Evolutionary conservation across 1,284 basidiomycete species (phyloP).

Genomic region (Cryptococcus floricola): DNA sequence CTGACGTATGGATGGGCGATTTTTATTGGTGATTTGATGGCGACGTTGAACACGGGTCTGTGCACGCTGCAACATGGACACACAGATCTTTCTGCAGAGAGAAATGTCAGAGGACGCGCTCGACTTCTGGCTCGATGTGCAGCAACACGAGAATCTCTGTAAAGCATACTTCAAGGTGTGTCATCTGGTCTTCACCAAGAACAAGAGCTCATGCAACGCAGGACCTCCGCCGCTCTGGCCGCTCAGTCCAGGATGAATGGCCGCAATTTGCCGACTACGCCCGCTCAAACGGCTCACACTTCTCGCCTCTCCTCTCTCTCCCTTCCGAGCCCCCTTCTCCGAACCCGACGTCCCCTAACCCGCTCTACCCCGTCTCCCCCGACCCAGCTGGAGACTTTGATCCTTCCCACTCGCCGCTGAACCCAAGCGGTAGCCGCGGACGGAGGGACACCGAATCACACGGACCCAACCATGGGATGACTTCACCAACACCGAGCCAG

Average conservation of each 20-base stretch:
- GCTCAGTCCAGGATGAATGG: slow-evolving; percentile 91
- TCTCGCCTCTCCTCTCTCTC: slow-evolving; percentile 63
- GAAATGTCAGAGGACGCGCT: slow-evolving; percentile 92
- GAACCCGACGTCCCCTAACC: slow-evolving; percentile 1
- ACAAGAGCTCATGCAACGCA: slow-evolving; percentile 7
- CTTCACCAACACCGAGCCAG: not conserved
- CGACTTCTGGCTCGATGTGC: slow-evolving; percentile 98
- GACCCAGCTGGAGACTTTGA: slow-evolving; percentile 3
- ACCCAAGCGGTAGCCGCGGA: slow-evolving; percentile 13
- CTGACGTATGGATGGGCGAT: not conserved
- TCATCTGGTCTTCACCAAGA: not conserved
- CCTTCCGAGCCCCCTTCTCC: slow-evolving; percentile 15
- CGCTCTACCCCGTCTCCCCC: not conserved
- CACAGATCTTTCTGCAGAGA: slow-evolving; percentile 71
- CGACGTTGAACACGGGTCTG: slow-evolving; percentile 1
- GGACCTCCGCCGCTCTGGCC: slow-evolving; percentile 89
- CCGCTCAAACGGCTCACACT: slow-evolving; percentile 53
- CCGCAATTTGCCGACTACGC: slow-evolving; percentile 94
- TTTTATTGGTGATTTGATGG: not conserved
- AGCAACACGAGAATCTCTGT: slow-evolving; percentile 98
- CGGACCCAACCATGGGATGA: slow-evolving; percentile 10
- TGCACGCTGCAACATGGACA: slow-evolving; percentile 3
- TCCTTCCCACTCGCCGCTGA: slow-evolving; percentile 10
- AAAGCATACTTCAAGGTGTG: slow-evolving; percentile 86
- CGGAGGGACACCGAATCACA: slow-evolving; percentile 42